phyloP scores from a whole-genome alignment of 192 early-diverging fungal genomes.

The Gonapodya sp. region DNA sequence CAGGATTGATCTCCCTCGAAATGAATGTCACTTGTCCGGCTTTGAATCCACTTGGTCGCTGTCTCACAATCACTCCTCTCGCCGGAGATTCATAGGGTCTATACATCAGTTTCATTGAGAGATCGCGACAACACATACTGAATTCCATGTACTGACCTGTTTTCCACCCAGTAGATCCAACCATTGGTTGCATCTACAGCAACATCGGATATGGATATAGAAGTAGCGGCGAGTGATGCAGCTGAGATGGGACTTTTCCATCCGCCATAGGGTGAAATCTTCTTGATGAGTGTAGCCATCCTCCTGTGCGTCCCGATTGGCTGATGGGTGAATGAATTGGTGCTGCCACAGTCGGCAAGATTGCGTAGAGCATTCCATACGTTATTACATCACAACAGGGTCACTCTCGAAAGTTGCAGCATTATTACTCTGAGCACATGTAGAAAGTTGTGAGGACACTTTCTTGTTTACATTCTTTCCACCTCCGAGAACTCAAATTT shows the following conservation, averaged over 20 bases:
- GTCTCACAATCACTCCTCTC: background rate
- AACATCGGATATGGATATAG: background rate
- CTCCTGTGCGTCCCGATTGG: too few species aligned
- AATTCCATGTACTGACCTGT: background rate
- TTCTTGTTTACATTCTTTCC: background rate
- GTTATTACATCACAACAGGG: too few species aligned
- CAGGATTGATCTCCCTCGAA: conserved; percentile 23
- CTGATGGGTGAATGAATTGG: too few species aligned
- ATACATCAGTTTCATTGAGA: background rate
- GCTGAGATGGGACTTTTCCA: background rate
- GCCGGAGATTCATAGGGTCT: background rate
- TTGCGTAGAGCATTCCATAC: too few species aligned
- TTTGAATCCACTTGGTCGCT: background rate
- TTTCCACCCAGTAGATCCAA: background rate
- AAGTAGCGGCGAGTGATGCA: background rate
- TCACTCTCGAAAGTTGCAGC: too few species aligned
- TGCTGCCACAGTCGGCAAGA: too few species aligned
- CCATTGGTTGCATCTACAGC: background rate
- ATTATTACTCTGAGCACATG: too few species aligned
- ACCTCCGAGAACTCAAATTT: background rate
- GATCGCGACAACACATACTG: background rate
- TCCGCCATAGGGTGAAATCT: background rate
- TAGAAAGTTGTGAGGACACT: too few species aligned
- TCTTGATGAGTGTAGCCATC: too few species aligned
- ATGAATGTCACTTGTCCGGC: background rate